Evolutionary conservation across 2,329 filamentous ascomycete genomes (phyloP).

Genomic region (Lachnellula hyalina): DNA sequence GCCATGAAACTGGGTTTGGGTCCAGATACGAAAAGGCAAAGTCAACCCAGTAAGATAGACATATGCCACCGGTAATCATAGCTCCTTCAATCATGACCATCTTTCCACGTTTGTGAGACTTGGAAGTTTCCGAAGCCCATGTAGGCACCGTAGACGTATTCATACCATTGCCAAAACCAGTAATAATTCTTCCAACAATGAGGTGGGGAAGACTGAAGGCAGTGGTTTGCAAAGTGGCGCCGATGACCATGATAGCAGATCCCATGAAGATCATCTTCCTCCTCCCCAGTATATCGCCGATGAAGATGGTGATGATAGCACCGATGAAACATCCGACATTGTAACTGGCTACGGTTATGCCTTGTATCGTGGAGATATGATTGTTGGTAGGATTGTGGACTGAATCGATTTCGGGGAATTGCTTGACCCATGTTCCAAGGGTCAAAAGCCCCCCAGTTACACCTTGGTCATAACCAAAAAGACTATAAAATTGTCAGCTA

Average conservation of each 20-base stretch:
- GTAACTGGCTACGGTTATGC: slow-evolving; percentile 51
- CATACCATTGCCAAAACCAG: slow-evolving; percentile 47
- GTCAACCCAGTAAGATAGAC: slow-evolving; percentile 56
- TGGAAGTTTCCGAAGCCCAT: slow-evolving; percentile 57
- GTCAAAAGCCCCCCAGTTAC: slow-evolving; percentile 44
- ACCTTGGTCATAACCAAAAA: slow-evolving; percentile 46
- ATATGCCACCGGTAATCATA: slow-evolving; percentile 52
- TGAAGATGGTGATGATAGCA: slow-evolving; percentile 40
- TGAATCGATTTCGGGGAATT: slow-evolving; percentile 51
- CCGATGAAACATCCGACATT: slow-evolving; percentile 55
- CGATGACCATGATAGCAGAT: slow-evolving; percentile 52
- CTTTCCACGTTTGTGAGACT: slow-evolving; percentile 52
- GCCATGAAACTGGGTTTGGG: slow-evolving; percentile 47
- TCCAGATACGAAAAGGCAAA: slow-evolving; percentile 49
- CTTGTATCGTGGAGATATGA: slow-evolving; percentile 30
- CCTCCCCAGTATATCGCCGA: slow-evolving; percentile 54
- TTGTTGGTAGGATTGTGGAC: slow-evolving; percentile 20
- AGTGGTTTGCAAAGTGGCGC: slow-evolving; percentile 41
- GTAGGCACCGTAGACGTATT: slow-evolving; percentile 47
- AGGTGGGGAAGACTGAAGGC: slow-evolving; percentile 46
- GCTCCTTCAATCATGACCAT: slow-evolving; percentile 57
- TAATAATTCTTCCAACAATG: slow-evolving; percentile 46
- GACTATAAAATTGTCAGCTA: slow-evolving; percentile 10
- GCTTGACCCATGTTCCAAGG: slow-evolving; percentile 41
- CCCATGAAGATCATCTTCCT: slow-evolving; percentile 51